phyloP scores from a whole-genome alignment of 2,329 filamentous ascomycete species.

The Neurospora crassa region DNA sequence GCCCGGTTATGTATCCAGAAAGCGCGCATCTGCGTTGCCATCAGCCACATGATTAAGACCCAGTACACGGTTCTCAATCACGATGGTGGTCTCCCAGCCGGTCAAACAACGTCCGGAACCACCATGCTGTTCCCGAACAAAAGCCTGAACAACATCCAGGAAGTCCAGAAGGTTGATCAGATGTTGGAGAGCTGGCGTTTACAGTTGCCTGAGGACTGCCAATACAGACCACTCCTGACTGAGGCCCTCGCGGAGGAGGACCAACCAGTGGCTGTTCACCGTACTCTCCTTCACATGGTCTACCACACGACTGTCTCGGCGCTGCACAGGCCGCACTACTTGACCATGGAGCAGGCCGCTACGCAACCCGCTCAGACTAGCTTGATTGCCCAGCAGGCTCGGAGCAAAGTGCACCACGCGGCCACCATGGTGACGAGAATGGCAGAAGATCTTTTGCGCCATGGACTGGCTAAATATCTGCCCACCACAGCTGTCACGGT shows the following conservation, averaged over 20 bases:
- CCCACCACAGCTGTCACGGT: conserved; percentile 87
- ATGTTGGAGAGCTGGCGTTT: conserved; percentile 71
- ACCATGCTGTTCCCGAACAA: conserved; percentile 93
- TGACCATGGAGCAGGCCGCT: conserved; percentile 49
- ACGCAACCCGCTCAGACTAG: background rate
- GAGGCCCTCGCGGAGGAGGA: conserved; percentile 50
- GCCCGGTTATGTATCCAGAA: conserved; percentile 88
- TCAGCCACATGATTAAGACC: conserved; percentile 79
- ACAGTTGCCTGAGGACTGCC: conserved; percentile 60
- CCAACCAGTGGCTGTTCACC: conserved; percentile 57
- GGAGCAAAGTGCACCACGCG: conserved; percentile 72
- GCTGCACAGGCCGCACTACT: conserved; percentile 81
- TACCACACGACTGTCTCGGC: conserved; percentile 89
- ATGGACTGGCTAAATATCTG: conserved; percentile 66
- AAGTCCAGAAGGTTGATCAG: conserved; percentile 68
- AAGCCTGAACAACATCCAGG: conserved; percentile 68
- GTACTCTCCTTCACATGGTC: conserved; percentile 85
- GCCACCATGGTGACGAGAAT: conserved; percentile 79
- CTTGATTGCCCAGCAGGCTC: conserved; percentile 65
- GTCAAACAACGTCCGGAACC: conserved; percentile 57
- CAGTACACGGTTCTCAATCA: conserved; percentile 89
- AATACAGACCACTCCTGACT: conserved; percentile 49
- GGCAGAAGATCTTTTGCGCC: conserved; percentile 61
- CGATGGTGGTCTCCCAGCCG: conserved; percentile 68
- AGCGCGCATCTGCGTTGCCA: conserved; percentile 78